Evolutionary conservation across 2,329 filamentous ascomycete species (phyloP).

Genomic region (Clarireedia sp.): DNA sequence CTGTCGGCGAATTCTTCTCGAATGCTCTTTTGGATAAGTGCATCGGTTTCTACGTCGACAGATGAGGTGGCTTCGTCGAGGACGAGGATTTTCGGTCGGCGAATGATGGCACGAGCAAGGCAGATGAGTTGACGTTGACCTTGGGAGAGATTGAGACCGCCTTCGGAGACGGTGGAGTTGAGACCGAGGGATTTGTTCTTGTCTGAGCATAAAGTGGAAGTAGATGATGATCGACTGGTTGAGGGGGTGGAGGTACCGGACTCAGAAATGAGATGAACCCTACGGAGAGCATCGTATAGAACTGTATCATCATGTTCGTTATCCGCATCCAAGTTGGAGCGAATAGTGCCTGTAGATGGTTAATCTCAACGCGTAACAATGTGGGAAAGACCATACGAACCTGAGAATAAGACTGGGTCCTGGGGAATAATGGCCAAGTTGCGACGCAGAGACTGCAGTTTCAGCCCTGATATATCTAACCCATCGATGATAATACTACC

Average conservation of each 20-base stretch:
- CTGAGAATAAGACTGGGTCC: slow-evolving; percentile 75
- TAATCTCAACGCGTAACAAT: too few relatives aligned
- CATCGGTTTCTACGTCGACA: slow-evolving; percentile 70
- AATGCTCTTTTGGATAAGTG: slow-evolving; percentile 65
- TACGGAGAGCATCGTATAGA: slow-evolving; percentile 59
- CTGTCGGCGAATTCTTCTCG: slow-evolving; percentile 61
- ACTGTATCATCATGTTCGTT: slow-evolving; percentile 60
- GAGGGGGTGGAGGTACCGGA: slow-evolving; percentile 28
- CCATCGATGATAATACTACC: slow-evolving; percentile 66
- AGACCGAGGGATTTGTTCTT: slow-evolving; percentile 56
- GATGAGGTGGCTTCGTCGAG: slow-evolving; percentile 74
- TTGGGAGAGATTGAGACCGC: slow-evolving; percentile 68
- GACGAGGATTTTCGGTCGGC: slow-evolving; percentile 67
- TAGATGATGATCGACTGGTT: slow-evolving; percentile 16
- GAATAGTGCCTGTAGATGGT: slow-evolving; percentile 46
- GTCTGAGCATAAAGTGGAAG: slow-evolving; percentile 25
- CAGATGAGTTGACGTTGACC: slow-evolving; percentile 71
- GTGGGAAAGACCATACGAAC: too few relatives aligned
- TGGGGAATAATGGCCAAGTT: slow-evolving; percentile 75
- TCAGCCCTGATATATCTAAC: slow-evolving; percentile 64
- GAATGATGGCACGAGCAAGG: slow-evolving; percentile 64
- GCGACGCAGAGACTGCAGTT: slow-evolving; percentile 60
- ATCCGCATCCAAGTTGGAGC: slow-evolving; percentile 72
- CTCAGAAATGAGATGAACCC: slow-evolving; percentile 52
- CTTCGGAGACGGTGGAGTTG: slow-evolving; percentile 57